Evolutionary conservation across 2,329 filamentous ascomycete genomes (phyloP).

Genomic region (Aspergillus terreus): DNA sequence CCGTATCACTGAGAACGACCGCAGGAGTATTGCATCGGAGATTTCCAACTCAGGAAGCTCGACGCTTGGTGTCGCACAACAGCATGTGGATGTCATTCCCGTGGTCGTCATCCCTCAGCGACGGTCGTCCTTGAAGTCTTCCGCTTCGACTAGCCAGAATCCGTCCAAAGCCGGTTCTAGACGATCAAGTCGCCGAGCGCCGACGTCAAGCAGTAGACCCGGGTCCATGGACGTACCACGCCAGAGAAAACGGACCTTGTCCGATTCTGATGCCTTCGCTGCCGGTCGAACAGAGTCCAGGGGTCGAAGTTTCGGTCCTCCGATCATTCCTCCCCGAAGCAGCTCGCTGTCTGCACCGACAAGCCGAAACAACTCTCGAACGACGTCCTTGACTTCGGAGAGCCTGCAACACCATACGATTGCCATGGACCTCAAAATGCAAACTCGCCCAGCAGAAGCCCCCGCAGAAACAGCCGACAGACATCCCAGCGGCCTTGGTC

Average conservation of each 20-base stretch:
- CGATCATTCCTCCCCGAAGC: constrained; percentile 37
- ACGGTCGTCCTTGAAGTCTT: constrained; percentile 41
- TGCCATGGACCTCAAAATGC: constrained; percentile 25
- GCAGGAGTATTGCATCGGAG: constrained; percentile 42
- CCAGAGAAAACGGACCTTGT: constrained; percentile 36
- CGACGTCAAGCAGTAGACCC: constrained; percentile 31
- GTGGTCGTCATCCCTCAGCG: constrained; percentile 48
- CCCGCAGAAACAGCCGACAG: constrained; percentile 20
- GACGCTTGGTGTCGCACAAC: constrained; percentile 25
- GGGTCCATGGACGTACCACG: constrained; percentile 31
- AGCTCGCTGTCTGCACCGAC: constrained; percentile 47
- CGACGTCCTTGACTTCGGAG: constrained; percentile 44
- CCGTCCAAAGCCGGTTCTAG: constrained; percentile 38
- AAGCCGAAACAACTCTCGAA: constrained; percentile 41
- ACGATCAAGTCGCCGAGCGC: constrained; percentile 34
- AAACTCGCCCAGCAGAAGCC: constrained; percentile 17
- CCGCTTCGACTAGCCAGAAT: constrained; percentile 33
- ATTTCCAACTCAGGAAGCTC: constrained; percentile 34
- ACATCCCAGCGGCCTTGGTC: constrained; percentile 14
- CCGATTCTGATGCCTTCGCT: constrained; percentile 33
- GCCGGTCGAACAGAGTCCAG: constrained; percentile 25
- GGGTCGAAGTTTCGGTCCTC: constrained; percentile 25
- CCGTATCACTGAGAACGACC: constrained; percentile 47
- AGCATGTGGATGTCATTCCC: constrained; percentile 40
- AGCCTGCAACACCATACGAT: constrained; percentile 34